Evolutionary conservation across 495 filamentous ascomycete species (phyloP).

Genomic region (Clohesyomyces aquaticus): DNA sequence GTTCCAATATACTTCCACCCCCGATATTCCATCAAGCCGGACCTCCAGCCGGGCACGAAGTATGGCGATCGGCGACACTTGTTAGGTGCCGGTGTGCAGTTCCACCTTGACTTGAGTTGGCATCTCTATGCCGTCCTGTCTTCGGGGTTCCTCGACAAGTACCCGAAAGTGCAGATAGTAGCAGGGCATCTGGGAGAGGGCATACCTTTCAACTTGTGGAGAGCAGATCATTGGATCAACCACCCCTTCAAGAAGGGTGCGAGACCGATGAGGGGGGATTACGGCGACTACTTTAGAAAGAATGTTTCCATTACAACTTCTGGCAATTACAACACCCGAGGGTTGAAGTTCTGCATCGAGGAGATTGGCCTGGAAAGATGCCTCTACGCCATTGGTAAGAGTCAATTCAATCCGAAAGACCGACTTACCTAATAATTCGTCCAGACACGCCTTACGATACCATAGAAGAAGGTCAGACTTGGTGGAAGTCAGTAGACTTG

Average conservation of each 20-base stretch:
- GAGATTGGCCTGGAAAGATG: constrained; percentile 34
- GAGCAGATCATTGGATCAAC: constrained; percentile 34
- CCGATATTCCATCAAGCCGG: constrained; percentile 27
- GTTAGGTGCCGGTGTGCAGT: constrained; percentile 27
- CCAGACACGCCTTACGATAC: constrained; percentile 36
- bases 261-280: constrained; percentile 32
- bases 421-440: too few species aligned
- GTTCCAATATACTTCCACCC: constrained; percentile 43
- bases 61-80: constrained; percentile 34
- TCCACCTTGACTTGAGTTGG: constrained; percentile 35
- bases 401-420: neutral
- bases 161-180: constrained; percentile 34
- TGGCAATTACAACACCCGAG: constrained; percentile 34
- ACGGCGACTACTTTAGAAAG: constrained; percentile 31
- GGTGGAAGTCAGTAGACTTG: constrained; percentile 34
- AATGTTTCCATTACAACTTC: constrained; percentile 36
- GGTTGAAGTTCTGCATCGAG: constrained; percentile 34
- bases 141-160: constrained; percentile 34
- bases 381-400: constrained; percentile 33
- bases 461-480: constrained; percentile 31
- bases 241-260: constrained; percentile 28
- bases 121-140: constrained; percentile 32
- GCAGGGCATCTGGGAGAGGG: constrained; percentile 37
- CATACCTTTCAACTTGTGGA: constrained; percentile 37
- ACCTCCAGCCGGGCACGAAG: constrained; percentile 24